Conservation (phyloP, 140 eudicot genomes). For the Ambrosia hybrid region DNA sequence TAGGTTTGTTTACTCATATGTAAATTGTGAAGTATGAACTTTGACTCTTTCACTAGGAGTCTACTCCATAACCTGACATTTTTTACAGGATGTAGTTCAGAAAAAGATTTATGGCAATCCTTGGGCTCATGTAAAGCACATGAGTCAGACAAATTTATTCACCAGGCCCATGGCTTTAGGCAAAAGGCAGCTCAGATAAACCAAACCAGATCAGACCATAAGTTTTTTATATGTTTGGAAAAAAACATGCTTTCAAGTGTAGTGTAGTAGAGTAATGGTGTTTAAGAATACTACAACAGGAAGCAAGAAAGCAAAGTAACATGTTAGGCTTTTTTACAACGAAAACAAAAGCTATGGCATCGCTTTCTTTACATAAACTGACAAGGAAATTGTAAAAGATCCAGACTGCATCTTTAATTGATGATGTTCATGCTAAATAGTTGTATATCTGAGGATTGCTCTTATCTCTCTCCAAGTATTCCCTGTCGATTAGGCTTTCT, state of each 20-base stretch:
- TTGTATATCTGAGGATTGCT: constrained; percentile 91
- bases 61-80: too few species aligned
- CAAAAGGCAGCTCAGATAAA: background rate
- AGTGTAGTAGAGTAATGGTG: background rate
- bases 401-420: constrained; percentile 13
- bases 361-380: constrained; percentile 40
- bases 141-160: background rate
- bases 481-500: constrained; percentile 87
- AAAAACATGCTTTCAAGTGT: constrained; percentile 18
- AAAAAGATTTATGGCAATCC: background rate
- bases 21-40: too few species aligned
- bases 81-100: too few species aligned
- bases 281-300: constrained; percentile 26
- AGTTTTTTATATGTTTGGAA: constrained; percentile 15
- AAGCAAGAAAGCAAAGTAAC: constrained; percentile 18
- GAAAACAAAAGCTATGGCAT: constrained; percentile 32
- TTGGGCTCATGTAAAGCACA: background rate
- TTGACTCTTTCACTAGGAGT: too few species aligned
- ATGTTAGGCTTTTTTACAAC: constrained; percentile 38
- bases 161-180: background rate
- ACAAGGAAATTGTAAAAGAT: constrained; percentile 26
- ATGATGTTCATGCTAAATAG: constrained; percentile 63
- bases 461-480: constrained; percentile 89
- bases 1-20: too few species aligned
- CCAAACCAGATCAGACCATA: background rate